Evolutionary conservation across 2,329 filamentous ascomycete genomes (phyloP).

Genomic region (Knufia petricola): DNA sequence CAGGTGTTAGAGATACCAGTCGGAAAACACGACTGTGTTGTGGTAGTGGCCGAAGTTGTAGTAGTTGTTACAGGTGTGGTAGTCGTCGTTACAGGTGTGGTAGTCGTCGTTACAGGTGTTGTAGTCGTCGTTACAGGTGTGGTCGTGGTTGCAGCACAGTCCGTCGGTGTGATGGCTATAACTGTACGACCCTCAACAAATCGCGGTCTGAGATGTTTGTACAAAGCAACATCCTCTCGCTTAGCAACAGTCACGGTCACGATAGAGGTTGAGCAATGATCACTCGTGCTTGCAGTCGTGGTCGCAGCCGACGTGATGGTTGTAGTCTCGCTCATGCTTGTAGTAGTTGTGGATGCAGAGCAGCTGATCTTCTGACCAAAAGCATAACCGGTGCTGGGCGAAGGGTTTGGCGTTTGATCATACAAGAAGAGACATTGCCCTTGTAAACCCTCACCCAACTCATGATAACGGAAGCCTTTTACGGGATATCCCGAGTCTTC

Average conservation of each 20-base stretch:
- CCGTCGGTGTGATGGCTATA: not conserved
- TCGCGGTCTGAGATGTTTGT: not conserved
- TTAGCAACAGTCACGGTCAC: not conserved
- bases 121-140: not conserved
- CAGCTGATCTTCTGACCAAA: too few relatives aligned
- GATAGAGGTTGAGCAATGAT: not conserved
- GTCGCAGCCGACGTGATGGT: not conserved
- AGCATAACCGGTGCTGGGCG: too few relatives aligned
- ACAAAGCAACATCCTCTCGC: not conserved
- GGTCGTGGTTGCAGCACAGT: not conserved
- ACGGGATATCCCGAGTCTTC: too few relatives aligned
- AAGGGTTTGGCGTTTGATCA: too few relatives aligned
- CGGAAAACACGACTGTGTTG: not conserved
- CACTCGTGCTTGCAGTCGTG: not conserved
- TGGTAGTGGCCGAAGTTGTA: not conserved
- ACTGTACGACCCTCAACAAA: not conserved
- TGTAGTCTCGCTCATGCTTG: too few relatives aligned
- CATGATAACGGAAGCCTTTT: too few relatives aligned
- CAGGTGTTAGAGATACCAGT: too few relatives aligned
- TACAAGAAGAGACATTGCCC: too few relatives aligned
- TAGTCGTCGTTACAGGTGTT: not conserved
- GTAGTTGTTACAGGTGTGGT: not conserved
- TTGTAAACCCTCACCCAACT: too few relatives aligned
- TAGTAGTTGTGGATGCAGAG: too few relatives aligned
- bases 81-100: not conserved